Conservation (phyloP, 1,284 basidiomycete species). For the Albatrellus sp. region DNA sequence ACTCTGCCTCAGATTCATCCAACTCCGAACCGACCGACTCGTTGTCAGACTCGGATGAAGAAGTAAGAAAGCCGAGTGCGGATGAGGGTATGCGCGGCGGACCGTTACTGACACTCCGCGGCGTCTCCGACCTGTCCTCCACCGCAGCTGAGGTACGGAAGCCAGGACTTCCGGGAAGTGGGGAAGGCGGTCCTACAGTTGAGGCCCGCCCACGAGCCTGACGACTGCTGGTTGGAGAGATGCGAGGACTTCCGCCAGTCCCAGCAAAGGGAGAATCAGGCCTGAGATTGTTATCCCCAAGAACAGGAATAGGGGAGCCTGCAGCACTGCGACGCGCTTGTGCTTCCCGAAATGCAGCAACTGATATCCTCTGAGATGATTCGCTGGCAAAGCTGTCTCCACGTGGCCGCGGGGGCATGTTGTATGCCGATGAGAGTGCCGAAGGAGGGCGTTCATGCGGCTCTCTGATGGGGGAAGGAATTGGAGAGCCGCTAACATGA, state of each 20-base stretch:
- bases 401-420: slow-evolving; percentile 25
- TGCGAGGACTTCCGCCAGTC: neutral
- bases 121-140: too few relatives aligned
- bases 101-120: too few relatives aligned
- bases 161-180: slow-evolving; percentile 2
- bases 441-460: slow-evolving; percentile 14
- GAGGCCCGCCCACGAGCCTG: slow-evolving; percentile 9
- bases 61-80: slow-evolving; percentile 8
- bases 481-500: slow-evolving; percentile 31
- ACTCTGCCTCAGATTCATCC: slow-evolving; percentile 20
- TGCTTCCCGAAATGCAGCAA: slow-evolving; percentile 67
- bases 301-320: slow-evolving; percentile 45
- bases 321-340: slow-evolving; percentile 52
- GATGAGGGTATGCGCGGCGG: too few relatives aligned
- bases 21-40: slow-evolving; percentile 18
- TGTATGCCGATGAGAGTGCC: slow-evolving; percentile 10
- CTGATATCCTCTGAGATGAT: slow-evolving; percentile 47
- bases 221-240: slow-evolving; percentile 7
- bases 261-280: slow-evolving; percentile 1
- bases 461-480: slow-evolving; percentile 19
- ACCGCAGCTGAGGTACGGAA: slow-evolving; percentile 8
- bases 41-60: slow-evolving; percentile 14
- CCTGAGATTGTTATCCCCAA: slow-evolving; percentile 27
- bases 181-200: slow-evolving; percentile 1
- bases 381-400: neutral